Base-by-base conservation (phyloP, 2,329 filamentous ascomycete species). In the Apiospora pterosperma region DNA sequence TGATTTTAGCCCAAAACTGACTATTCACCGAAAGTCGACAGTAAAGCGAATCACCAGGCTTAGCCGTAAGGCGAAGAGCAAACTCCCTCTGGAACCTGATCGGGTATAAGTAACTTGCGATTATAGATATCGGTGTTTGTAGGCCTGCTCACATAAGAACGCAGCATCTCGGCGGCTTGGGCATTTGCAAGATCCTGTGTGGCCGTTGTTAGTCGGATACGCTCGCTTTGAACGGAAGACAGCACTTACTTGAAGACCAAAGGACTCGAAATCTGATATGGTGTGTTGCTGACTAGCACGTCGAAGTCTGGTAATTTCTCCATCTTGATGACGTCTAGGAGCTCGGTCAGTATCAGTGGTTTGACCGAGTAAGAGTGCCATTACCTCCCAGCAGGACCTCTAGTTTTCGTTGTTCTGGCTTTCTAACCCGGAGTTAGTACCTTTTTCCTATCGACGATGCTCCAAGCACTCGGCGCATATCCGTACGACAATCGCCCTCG, bases 11-110 rank as follows among this genome's bases (percentile, higher is more conserved):
- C 88, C 92, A 97, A 84, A 98, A 97, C 76, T 98, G 95, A 21
- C 92, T 92, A 73, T 98, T 98, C 65, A 97, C 95, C 1, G 88
- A 92, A 31, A 98, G 84, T n/a, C 96, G 87, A 69, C 90, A 93
- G 82, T 97, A 98, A 10, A 98, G 87, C 62, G 93, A 87, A 74
- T 97, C 94, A 10, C 92, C 92, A 0, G 95, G 92, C 55, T 90
- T 90, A 16, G 96, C 96, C 64, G 96, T 95, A 39, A 98, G 82
- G 34, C 34, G 44, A 77, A 96, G 89, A 25, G 93, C 93, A 74
- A 97, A 97, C 79, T 97, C 94, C 74, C 93, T 89, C 81, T 98
- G 95, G 73, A 97, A 96, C 93, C 97, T 97, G 79, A 98, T 92
- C 69, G 98, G 88, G 71, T 91, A 34, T 55, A 5, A 55, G 48